Base-by-base conservation (phyloP, 257 asterid genomes). In the Striga asiatica region DNA sequence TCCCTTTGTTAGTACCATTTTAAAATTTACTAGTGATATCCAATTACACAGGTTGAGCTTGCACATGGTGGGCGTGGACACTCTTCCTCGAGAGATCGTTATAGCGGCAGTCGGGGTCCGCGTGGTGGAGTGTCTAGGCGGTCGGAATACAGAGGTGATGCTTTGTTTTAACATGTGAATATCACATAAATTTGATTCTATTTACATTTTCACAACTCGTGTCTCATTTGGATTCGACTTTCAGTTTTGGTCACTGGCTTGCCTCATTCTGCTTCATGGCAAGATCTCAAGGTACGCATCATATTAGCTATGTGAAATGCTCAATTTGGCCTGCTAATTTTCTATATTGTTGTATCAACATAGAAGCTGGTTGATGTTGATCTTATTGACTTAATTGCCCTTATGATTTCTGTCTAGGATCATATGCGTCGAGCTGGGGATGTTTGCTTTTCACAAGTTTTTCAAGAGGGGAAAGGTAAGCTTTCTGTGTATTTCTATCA, bases 391-490 rank as follows among this genome's bases (percentile, higher is more conserved):
- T n/a, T n/a, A n/a, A n/a, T n/a, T 50, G 21, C 9, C 48, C 22
- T 20, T 54, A 19, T 65, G 65, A 24, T 49, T 61, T 64, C 51
- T 31, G 3, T 76, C 42, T 58, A 92, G 99, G 99, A 92, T 79
- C 97, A 92, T 71, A 92, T 92, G 99, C 97, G 99, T 47, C 81
- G 95, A 50, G 99, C 91, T 38, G 99, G 99, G 59, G 99, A 92
- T 79, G 99, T 92, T 8, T 92, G 99, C 77, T 92, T 92, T 76
- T 84, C 99, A 38, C 94, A 92, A 76, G 99, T 92, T 66, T 88
- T 82, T 67, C 86, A 85, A 14, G 97, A 88, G 61, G 95, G 99
- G 11, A 74, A 87, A 62, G 99, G 99, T 92, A 78, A 77, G n/a
- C n/a, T n/a, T 9, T 37, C 6, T 37, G 17, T 37, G 13, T 37